Percentiles rank a stretch among this genome's conserved stretches.
These are phyloP conservation scores for Fomitiporia mediterranea DNA, from an alignment of 1,284 basidiomycete genomes.

Conservation along the genomic window DNA sequence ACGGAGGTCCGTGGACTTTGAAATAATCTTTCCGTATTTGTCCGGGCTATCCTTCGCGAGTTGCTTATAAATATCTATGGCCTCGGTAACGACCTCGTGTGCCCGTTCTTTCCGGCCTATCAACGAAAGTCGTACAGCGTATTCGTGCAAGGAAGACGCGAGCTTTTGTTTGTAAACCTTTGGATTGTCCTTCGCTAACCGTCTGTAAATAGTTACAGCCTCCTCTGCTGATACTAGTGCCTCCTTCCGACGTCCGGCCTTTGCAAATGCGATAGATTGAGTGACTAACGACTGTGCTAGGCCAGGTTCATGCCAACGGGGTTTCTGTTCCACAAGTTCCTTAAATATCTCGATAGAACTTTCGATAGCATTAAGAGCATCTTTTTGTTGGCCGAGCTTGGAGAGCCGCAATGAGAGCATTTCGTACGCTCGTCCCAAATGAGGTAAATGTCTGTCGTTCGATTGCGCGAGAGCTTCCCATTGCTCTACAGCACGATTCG, in stretches of 20 bases:
- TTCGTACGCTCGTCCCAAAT: not conserved
- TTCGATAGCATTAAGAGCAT: not conserved
- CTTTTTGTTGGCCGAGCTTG: not conserved
- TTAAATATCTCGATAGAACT: not conserved
- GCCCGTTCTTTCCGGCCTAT: not conserved
- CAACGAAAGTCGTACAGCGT: not conserved
- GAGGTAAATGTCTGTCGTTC: no score
- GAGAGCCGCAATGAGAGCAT: not conserved
- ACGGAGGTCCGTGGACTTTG: no score
- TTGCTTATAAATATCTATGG: not conserved
- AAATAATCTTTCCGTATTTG: no score
- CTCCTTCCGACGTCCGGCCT: not conserved
- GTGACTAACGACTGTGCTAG: not conserved
- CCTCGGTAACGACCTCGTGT: not conserved
- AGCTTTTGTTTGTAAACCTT: not conserved
- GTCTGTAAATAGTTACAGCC: not conserved
- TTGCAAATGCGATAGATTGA: not conserved
- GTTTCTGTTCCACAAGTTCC: not conserved
- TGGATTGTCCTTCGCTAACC: not conserved
- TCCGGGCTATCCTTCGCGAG: not conserved
- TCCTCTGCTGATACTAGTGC: not conserved
- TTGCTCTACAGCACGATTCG: not conserved
- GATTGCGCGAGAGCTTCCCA: no score
- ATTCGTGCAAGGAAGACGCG: conserved; percentile 1
- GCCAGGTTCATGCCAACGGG: not conserved